Evolutionary conservation across 2,329 filamentous ascomycete species (phyloP), one percentile per base, ranked within the genome.

Genomic region (Fusarium aywerte): DNA sequence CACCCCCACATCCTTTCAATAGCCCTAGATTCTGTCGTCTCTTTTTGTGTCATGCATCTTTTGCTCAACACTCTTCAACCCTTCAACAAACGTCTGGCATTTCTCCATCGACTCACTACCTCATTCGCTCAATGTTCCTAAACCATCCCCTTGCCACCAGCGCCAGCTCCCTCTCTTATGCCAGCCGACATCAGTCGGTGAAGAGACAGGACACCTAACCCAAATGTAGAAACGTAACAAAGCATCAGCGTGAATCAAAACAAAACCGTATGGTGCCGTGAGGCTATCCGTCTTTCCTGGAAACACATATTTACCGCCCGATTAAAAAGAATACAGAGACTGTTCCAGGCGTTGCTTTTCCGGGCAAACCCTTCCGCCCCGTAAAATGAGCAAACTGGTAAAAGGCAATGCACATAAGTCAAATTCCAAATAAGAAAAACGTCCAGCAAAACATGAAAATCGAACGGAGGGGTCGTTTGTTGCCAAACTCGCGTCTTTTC

Each of bases 271-370:
- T 71, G 72, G 67, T 76, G 77, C 77, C 77, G 77, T 76, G 77
- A 79, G 77, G 77, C 77, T 74, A 73, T 73, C 76, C 75, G 71
- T 79, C 76, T 78, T 78, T 73, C 72, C 74, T 74, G 68, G 59
- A 68, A 72, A 70, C 67, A 74, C 64, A 67, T 32, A 59, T 71
- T 69, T 68, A 67, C 69, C 69, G 65, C 69, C 69, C 69, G 65
- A 72, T 72, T 72, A 68, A 70, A 63, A 72, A 67, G 36, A 53
- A 55, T 52, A 62, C 65, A 67, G 59, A 58, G 42, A 52, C 61
- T 42, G 10, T 60, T 39, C 42, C 36, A 62, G 58, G 50, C 39
- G 63, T 55, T 67, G 61, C 67, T 67, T 70, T 69, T 68, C 44
- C 32, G 39, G 48, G 45, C 38, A 57, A 67, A 54, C 52, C 44